Evolutionary conservation across 179 eudicot genomes (phyloP).

Genomic region (Beta lomatogona): DNA sequence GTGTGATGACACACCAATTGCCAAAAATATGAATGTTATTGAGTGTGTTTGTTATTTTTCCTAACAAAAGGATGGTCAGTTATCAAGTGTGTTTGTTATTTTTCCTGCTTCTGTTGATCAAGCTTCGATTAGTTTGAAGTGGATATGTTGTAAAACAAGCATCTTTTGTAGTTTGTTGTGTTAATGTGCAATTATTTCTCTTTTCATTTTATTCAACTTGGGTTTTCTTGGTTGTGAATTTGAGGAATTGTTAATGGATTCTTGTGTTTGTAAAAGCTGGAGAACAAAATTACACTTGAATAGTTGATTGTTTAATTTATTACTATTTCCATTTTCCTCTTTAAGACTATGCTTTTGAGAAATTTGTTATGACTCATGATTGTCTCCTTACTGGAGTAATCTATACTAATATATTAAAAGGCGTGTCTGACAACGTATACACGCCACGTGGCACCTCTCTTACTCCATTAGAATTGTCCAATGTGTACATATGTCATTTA

Average conservation of each 20-base stretch:
- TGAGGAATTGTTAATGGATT: slow-evolving; percentile 14
- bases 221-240: not conserved
- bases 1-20: no score
- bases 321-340: not conserved
- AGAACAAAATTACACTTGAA: not conserved
- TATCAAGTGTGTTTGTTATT: no score
- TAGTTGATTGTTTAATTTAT: slow-evolving; percentile 15
- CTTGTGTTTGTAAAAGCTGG: not conserved
- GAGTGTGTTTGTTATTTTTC: no score
- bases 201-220: not conserved
- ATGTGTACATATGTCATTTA: no score
- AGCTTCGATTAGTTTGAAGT: slow-evolving; percentile 21
- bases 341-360: slow-evolving; percentile 22
- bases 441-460: no score
- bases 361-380: slow-evolving; percentile 26
- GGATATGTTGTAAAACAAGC: slow-evolving; percentile 32
- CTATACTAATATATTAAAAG: slow-evolving; percentile 7
- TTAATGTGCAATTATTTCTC: slow-evolving; percentile 13
- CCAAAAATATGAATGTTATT: no score
- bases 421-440: no score
- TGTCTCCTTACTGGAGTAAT: slow-evolving; percentile 19
- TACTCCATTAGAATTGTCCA: no score
- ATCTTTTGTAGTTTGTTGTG: slow-evolving; percentile 19
- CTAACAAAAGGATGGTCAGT: no score
- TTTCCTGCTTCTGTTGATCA: not conserved